phyloP scores from a whole-genome alignment of 306 rosid genomes.

The Albizia julibrissin region DNA sequence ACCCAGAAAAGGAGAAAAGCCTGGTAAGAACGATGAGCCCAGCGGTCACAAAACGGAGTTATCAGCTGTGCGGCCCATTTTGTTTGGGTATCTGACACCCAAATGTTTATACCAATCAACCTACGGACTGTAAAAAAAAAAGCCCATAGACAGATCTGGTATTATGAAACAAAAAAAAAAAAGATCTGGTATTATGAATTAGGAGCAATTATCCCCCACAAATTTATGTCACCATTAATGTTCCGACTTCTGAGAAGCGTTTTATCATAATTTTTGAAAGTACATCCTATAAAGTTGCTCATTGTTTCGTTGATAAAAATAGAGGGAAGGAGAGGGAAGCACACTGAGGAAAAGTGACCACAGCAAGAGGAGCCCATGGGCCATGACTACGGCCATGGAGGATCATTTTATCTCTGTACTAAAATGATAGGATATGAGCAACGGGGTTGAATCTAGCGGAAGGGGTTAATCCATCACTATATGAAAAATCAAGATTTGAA shows the following conservation, averaged over 20 bases:
- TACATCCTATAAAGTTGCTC: not conserved
- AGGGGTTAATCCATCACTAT: too few relatives aligned
- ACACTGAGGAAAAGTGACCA: not conserved
- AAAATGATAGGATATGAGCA: too few relatives aligned
- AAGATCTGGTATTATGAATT: not conserved
- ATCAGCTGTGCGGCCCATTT: not conserved
- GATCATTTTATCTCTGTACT: not conserved
- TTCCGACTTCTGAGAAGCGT: not conserved
- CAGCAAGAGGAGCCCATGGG: not conserved
- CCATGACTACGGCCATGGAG: not conserved
- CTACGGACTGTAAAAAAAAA: too few relatives aligned
- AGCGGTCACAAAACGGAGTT: not conserved
- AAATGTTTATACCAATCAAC: not conserved
- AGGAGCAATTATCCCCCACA: not conserved
- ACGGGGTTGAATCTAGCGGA: too few relatives aligned
- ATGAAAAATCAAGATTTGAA: too few relatives aligned
- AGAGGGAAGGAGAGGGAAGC: too few relatives aligned
- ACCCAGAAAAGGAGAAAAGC: not conserved
- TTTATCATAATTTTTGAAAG: not conserved
- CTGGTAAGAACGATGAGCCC: not conserved
- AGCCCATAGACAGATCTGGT: not conserved
- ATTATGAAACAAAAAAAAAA: too few relatives aligned
- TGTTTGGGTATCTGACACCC: not conserved
- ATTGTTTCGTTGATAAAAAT: not conserved
- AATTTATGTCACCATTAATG: not conserved